These are phyloP conservation scores for Coprinopsis cinerea DNA, from an alignment of 768 basidiomycete species.

Conservation along the genomic window DNA sequence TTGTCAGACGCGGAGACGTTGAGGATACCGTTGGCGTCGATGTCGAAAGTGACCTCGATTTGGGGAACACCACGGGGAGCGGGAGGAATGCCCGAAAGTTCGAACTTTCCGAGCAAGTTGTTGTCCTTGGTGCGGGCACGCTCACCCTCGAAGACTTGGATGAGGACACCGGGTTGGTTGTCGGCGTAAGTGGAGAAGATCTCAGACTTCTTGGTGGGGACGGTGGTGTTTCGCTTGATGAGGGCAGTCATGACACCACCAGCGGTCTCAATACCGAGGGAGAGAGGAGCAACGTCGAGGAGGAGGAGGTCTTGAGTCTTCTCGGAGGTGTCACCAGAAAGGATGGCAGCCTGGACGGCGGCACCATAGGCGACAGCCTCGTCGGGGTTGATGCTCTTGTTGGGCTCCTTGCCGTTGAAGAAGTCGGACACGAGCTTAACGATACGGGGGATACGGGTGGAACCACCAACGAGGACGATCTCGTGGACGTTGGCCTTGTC, in stretches of 20 bases:
- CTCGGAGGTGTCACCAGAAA: constrained; percentile 96
- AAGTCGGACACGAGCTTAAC: constrained; percentile 97
- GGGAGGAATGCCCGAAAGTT: constrained; percentile 93
- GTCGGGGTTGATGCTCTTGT: constrained; percentile 99
- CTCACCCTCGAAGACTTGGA: constrained; percentile 98
- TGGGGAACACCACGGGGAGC: constrained; percentile 98
- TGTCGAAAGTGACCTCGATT: constrained; percentile 96
- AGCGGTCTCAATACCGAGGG: constrained; percentile 95
- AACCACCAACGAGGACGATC: constrained; percentile 96
- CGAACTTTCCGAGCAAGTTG: constrained; percentile 97
- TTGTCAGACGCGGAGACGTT: constrained; percentile 96
- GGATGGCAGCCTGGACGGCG: constrained; percentile 96
- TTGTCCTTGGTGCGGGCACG: constrained; percentile 99
- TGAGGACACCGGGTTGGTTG: constrained; percentile 97
- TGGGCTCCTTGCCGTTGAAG: constrained; percentile 98
- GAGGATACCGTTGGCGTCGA: constrained; percentile 94
- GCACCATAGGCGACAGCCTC: constrained; percentile 99
- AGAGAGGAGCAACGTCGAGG: constrained; percentile 88
- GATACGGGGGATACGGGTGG: constrained; percentile 96
- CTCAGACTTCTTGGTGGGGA: constrained; percentile 98
- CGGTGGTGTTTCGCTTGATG: constrained; percentile 98
- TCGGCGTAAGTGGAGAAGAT: constrained; percentile 98
- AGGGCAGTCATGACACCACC: constrained; percentile 99
- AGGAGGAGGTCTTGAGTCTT: constrained; percentile 95
- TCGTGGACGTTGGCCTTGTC: constrained; percentile 95